These are phyloP conservation scores for Globisporangium uncinulatum DNA, from an alignment of 352 stramenopile genomes.

Conservation along the genomic window DNA sequence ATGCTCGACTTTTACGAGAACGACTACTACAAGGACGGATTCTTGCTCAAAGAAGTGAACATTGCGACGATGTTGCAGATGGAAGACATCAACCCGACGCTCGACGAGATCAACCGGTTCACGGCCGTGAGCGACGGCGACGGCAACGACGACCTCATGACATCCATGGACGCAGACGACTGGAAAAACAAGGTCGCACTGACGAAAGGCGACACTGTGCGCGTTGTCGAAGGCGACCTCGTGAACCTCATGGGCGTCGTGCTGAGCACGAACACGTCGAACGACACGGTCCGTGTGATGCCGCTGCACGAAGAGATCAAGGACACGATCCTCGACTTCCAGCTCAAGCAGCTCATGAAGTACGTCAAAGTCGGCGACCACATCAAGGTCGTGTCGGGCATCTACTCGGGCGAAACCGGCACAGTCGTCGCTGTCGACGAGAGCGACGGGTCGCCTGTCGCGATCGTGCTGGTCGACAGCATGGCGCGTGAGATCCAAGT, in stretches of 20 bases:
- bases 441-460: constrained; percentile 71
- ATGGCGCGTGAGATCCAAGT: constrained; percentile 90
- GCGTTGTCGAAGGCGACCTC: constrained; percentile 83
- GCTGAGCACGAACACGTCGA: constrained; percentile 83
- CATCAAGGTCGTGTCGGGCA: constrained; percentile 88
- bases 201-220: constrained; percentile 87
- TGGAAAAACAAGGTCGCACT: constrained; percentile 88
- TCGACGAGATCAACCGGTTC: constrained; percentile 90
- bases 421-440: constrained; percentile 88
- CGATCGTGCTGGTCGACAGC: constrained; percentile 86
- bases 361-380: constrained; percentile 90
- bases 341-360: constrained; percentile 88
- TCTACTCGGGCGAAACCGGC: constrained; percentile 86
- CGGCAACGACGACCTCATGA: constrained; percentile 58
- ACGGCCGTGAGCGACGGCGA: constrained; percentile 58
- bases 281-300: constrained; percentile 87
- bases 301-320: constrained; percentile 89
- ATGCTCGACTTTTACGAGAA: constrained; percentile 89
- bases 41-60: constrained; percentile 85
- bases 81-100: constrained; percentile 79
- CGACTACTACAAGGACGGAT: constrained; percentile 86
- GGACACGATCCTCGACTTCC: constrained; percentile 87
- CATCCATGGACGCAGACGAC: constrained; percentile 71
- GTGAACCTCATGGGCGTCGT: constrained; percentile 90
- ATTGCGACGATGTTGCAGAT: constrained; percentile 82